These are phyloP conservation scores for Eudorina sp. DNA, from an alignment of 139 green algal species.

Conservation along the genomic window DNA sequence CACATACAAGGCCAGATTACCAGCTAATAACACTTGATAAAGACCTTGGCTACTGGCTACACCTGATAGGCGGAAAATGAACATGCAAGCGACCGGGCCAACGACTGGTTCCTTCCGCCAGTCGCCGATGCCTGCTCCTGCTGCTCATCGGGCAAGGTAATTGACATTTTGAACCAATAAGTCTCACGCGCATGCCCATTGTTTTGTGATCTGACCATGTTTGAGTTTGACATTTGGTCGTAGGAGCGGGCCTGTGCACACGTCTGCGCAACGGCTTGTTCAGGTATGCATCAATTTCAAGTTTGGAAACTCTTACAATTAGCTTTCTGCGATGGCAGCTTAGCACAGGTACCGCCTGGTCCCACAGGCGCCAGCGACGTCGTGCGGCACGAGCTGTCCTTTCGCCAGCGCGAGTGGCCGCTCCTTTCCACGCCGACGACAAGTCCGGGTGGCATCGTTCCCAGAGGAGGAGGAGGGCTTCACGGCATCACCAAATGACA, in stretches of 20 bases:
- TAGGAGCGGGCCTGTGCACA: slow-evolving; percentile 15
- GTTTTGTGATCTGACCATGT: no score
- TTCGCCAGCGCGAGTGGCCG: not conserved
- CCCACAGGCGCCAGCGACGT: not conserved
- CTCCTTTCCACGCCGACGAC: not conserved
- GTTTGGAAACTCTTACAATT: not conserved
- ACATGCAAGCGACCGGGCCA: slow-evolving; percentile 4
- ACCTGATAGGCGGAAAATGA: no score
- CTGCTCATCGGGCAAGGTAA: slow-evolving; percentile 14
- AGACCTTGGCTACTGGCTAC: no score
- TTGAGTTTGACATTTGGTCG: no score
- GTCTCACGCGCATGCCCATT: no score
- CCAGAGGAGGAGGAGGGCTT: slow-evolving; percentile 25
- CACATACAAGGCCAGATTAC: no score
- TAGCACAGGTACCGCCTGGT: not conserved
- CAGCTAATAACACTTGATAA: no score
- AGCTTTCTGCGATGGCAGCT: no score
- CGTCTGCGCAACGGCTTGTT: not conserved
- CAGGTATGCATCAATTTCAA: not conserved
- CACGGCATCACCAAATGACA: not conserved
- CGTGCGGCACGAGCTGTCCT: slow-evolving; percentile 9
- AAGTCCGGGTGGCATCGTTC: not conserved
- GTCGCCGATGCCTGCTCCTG: not conserved
- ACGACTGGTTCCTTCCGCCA: not conserved
- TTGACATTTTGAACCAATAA: no score